phyloP scores from a whole-genome alignment of 2,329 filamentous ascomycete species.

The Talaromyces funiculosus region DNA sequence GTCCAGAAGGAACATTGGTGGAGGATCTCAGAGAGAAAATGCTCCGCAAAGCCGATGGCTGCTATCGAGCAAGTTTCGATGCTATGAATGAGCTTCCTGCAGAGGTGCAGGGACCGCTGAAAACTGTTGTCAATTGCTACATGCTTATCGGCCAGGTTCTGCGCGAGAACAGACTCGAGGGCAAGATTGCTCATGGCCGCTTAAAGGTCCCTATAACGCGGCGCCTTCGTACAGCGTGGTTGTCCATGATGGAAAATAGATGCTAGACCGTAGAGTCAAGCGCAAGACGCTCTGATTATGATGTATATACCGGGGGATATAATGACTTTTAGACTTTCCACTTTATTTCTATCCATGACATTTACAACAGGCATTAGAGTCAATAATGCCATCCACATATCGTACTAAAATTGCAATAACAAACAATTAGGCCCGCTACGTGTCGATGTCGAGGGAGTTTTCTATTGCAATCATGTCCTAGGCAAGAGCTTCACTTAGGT shows the following conservation, averaged over 20 bases:
- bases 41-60: background rate
- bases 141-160: background rate
- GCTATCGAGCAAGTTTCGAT: background rate
- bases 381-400: no score
- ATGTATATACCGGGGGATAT: background rate
- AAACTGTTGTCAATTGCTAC: background rate
- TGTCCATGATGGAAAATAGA: background rate
- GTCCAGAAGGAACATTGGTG: background rate
- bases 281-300: background rate
- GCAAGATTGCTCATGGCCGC: background rate
- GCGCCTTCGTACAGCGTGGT: background rate
- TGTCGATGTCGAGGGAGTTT: no score
- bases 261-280: background rate
- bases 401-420: no score
- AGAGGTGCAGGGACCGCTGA: background rate
- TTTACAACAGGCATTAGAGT: background rate
- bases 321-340: background rate
- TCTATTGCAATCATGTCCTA: no score
- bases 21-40: background rate
- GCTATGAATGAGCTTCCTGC: background rate
- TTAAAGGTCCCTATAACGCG: background rate
- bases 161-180: background rate
- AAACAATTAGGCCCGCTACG: no score
- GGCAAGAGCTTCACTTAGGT: no score
- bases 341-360: background rate